Percentiles rank a stretch among this genome's conserved stretches.
These are phyloP conservation scores for Aquilaria yunnanensis DNA, from an alignment of 345 rosid species.

Conservation along the genomic window DNA sequence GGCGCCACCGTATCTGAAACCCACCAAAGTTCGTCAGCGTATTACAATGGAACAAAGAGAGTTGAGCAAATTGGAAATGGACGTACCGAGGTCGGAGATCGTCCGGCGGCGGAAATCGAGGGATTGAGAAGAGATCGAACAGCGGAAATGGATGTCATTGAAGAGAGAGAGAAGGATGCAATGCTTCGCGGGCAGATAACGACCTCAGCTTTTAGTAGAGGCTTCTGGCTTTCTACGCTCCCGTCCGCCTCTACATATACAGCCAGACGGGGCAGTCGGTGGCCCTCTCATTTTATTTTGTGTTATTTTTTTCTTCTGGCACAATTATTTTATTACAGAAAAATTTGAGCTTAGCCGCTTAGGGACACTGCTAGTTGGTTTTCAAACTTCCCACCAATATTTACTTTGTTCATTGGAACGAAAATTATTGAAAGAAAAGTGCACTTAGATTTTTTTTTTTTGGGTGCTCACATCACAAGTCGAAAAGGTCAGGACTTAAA, in stretches of 20 bases:
- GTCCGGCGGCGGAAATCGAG: slow-evolving; percentile 13
- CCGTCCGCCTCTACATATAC: not conserved
- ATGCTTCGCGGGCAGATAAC: slow-evolving; percentile 39
- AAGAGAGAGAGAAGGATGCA: not conserved
- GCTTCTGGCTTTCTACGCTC: not conserved
- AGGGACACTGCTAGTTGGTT: too few species aligned
- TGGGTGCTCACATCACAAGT: too few species aligned
- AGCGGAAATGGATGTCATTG: slow-evolving; percentile 59
- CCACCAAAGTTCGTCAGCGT: not conserved
- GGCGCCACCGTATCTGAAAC: slow-evolving; percentile 36
- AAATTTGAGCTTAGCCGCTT: too few species aligned
- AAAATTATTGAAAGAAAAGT: too few species aligned
- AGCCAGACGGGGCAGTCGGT: not conserved
- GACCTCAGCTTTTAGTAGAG: slow-evolving; percentile 27
- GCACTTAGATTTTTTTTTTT: too few species aligned
- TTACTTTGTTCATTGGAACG: too few species aligned
- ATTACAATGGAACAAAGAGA: not conserved
- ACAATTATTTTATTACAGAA: not conserved
- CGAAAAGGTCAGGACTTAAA: too few species aligned
- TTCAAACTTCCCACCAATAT: too few species aligned
- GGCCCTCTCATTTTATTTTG: not conserved
- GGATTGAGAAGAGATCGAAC: slow-evolving; percentile 21
- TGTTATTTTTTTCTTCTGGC: not conserved
- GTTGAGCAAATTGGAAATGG: not conserved
- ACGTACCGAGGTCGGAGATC: slow-evolving; percentile 18